Evolutionary conservation across 768 basidiomycete genomes (phyloP), one percentile per base, ranked within the genome.

Genomic region (Tulasnella sp.): DNA sequence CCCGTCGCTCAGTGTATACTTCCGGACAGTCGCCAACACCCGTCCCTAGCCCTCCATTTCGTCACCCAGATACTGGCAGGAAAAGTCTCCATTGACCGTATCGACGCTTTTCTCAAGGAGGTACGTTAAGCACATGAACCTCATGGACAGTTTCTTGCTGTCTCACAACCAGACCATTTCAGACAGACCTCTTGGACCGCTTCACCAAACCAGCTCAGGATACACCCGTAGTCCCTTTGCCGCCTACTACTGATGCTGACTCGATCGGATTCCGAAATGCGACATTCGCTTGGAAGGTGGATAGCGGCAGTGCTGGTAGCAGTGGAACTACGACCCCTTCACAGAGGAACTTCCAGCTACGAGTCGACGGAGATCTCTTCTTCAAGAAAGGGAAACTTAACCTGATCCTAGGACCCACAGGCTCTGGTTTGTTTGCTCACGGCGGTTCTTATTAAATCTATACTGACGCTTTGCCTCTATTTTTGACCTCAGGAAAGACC

Each of bases 1-100:
- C 21, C 8, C 2, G 17, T 53, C 24, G 58, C 8, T 4, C 24
- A 4, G 4, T 42, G 9, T 32, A 7, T 38, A 15, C 34, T 38
- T 38, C 34, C 34, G 7, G 15, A 38, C 34, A 38, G 5, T 67
- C n/a, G 64, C 76, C 56, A 10, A 64, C 26, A 81, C 76, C 51
- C 34, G n/a, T 70, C 71, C 27, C 60, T 48, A n/a, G 65, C 72
- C 2, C 67, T 75, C 70, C 66, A 67, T 70, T 27, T 65, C 5
- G 56, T 74, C 1, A 71, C 74, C 9, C 29, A 21, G 8, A 60
- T 68, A n/a, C 64, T 77, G 60, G 15, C 61, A 24, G 81, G 76
- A 50, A 82, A 81, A 69, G 84, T 88, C 3, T 84, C 84, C 1
- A 65, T 88, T 3, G 78, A 81, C 58, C 78, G 86, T 23, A 65